These are phyloP conservation scores for Pseudogymnoascus sp. DNA, from an alignment of 2,329 filamentous ascomycete species.

Conservation along the genomic window DNA sequence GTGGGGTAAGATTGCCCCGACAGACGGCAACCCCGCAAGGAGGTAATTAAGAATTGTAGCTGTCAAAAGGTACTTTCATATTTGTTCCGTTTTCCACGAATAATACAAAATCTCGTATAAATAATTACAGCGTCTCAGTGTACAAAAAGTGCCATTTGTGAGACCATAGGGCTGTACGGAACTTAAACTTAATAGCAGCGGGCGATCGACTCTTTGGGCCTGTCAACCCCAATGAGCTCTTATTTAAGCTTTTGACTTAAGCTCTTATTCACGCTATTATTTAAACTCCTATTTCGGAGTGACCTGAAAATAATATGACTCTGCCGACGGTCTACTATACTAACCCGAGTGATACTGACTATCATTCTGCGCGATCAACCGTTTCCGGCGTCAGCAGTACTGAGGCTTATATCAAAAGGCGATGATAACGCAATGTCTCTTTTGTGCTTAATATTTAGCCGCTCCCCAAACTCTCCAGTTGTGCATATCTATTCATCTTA, in stretches of 20 bases:
- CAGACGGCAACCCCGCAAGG: neutral
- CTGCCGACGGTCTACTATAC: neutral
- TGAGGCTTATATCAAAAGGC: neutral
- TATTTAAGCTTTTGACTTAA: neutral
- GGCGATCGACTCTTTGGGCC: neutral
- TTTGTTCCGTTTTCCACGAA: neutral
- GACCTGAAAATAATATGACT: neutral
- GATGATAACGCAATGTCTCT: neutral
- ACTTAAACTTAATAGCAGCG: neutral
- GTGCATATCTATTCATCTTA: neutral
- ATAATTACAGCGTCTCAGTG: neutral
- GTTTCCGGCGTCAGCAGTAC: too few relatives aligned
- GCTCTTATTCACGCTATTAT: neutral
- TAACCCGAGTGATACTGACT: neutral
- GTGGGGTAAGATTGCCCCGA: neutral
- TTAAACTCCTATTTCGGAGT: neutral
- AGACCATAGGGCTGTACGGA: neutral
- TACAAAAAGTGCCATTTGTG: neutral
- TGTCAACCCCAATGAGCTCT: neutral
- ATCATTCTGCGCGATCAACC: neutral
- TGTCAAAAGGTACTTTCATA: neutral
- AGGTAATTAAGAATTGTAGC: neutral
- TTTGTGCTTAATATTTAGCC: neutral
- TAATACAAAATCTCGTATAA: neutral
- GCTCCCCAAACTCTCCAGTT: neutral